A percentile compares a stretch with the other conserved stretches of the same genome.
These are phyloP conservation scores for Sarocladium oryzae DNA, from an alignment of 2,329 filamentous ascomycete genomes.

Conservation along the genomic window DNA sequence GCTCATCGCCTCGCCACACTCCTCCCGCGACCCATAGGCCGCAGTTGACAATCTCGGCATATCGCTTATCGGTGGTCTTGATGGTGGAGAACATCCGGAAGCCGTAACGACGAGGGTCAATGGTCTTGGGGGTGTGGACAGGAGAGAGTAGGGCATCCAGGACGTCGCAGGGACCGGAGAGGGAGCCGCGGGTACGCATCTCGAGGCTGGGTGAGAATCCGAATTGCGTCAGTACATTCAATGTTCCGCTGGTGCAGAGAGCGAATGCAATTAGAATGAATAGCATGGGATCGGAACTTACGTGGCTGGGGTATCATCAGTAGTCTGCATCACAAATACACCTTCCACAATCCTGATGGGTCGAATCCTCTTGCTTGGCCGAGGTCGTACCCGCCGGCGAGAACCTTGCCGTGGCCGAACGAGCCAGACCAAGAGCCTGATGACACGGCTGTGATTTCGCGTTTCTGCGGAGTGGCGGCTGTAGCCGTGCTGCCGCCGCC, in stretches of 20 bases:
- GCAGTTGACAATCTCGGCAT: constrained; percentile 41
- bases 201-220: constrained; percentile 33
- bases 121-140: constrained; percentile 26
- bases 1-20: constrained; percentile 37
- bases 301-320: constrained; percentile 40
- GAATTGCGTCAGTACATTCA: neutral
- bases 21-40: constrained; percentile 44
- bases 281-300: too few species aligned
- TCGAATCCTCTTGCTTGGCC: constrained; percentile 33
- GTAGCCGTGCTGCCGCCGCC: neutral
- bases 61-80: constrained; percentile 43
- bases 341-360: constrained; percentile 39
- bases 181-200: constrained; percentile 40
- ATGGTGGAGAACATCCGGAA: constrained; percentile 44
- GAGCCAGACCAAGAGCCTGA: constrained; percentile 41
- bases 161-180: constrained; percentile 38
- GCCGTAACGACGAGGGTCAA: constrained; percentile 37
- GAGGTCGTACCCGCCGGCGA: constrained; percentile 38
- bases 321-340: constrained; percentile 42
- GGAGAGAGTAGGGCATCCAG: constrained; percentile 34
- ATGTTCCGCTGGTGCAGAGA: neutral
- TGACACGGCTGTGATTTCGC: constrained; percentile 43
- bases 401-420: constrained; percentile 41
- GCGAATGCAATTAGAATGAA: too few species aligned
- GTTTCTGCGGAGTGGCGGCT: too few species aligned